Conservation (phyloP, 768 basidiomycete genomes). For the Xerocomellus dryophilus region DNA sequence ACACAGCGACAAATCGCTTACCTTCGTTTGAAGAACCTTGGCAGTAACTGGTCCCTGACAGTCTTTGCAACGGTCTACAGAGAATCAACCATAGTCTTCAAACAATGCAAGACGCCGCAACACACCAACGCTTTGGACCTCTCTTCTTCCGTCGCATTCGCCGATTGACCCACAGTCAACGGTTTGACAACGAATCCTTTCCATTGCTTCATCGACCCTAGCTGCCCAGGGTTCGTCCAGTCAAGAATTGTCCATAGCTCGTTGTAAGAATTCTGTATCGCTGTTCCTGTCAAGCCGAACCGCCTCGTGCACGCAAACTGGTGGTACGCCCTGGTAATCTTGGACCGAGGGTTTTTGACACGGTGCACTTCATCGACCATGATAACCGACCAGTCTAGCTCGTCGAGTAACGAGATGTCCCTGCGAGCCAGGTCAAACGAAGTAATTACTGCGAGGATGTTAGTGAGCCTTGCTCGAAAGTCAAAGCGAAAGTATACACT, state of each 20-base stretch:
- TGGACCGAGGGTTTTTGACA: slow-evolving; percentile 74
- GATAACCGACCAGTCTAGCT: slow-evolving; percentile 67
- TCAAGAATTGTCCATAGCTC: slow-evolving; percentile 92
- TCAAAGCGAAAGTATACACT: slow-evolving; percentile 26
- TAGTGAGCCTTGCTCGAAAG: background rate
- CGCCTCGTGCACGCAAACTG: slow-evolving; percentile 63
- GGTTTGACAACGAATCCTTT: slow-evolving; percentile 66
- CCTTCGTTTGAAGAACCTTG: slow-evolving; percentile 82
- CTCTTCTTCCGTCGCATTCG: slow-evolving; percentile 60
- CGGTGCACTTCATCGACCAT: slow-evolving; percentile 90
- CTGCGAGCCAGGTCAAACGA: slow-evolving; percentile 72
- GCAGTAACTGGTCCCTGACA: slow-evolving; percentile 67
- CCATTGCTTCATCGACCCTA: slow-evolving; percentile 80
- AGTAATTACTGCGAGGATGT: slow-evolving; percentile 59
- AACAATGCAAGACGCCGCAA: background rate
- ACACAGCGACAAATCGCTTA: slow-evolving; percentile 22
- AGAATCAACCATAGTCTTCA: background rate
- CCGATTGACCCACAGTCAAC: slow-evolving; percentile 63
- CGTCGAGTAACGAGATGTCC: slow-evolving; percentile 67
- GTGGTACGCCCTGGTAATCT: slow-evolving; percentile 66
- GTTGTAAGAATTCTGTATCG: slow-evolving; percentile 83
- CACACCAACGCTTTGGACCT: slow-evolving; percentile 51
- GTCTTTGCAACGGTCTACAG: slow-evolving; percentile 54
- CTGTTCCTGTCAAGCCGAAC: slow-evolving; percentile 85
- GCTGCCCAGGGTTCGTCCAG: slow-evolving; percentile 81